Conservation (phyloP, 2,329 filamentous ascomycete genomes). For the Mariannaea sp. region DNA sequence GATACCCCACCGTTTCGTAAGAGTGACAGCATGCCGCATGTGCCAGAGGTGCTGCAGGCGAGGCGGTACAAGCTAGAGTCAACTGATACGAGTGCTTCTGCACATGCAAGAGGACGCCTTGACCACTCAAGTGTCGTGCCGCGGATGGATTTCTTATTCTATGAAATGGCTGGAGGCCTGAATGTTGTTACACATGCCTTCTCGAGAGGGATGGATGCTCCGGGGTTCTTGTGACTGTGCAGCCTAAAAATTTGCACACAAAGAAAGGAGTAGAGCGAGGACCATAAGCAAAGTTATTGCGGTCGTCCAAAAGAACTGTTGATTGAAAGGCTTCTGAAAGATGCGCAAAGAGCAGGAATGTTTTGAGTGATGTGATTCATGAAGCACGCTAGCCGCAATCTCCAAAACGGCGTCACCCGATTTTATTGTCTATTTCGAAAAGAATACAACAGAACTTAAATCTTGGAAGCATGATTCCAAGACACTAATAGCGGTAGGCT, state of each 20-base stretch:
- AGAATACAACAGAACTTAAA: background rate
- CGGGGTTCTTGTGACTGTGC: conserved; percentile 21
- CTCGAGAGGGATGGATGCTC: conserved; percentile 11
- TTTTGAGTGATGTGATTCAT: background rate
- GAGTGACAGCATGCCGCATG: background rate
- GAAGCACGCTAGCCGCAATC: background rate
- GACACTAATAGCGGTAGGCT: conserved; percentile 18
- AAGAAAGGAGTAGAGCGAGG: no score
- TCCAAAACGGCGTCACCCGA: conserved; percentile 7
- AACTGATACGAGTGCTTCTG: conserved; percentile 1
- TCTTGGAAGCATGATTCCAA: conserved; percentile 22
- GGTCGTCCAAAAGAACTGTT: background rate
- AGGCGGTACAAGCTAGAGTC: background rate
- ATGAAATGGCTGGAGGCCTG: background rate
- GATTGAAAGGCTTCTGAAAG: background rate
- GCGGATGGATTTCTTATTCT: background rate
- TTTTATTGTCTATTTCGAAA: no score
- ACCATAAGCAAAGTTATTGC: no score
- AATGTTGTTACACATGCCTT: conserved; percentile 8
- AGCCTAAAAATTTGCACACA: conserved; percentile 14
- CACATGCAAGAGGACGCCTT: conserved; percentile 13
- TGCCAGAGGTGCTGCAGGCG: conserved; percentile 1
- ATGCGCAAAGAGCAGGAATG: background rate
- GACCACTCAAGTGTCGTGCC: background rate
- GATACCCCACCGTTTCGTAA: background rate